Evolutionary conservation across 441 rosid genomes (phyloP).

Genomic region (Pelargonium exstipulatum): DNA sequence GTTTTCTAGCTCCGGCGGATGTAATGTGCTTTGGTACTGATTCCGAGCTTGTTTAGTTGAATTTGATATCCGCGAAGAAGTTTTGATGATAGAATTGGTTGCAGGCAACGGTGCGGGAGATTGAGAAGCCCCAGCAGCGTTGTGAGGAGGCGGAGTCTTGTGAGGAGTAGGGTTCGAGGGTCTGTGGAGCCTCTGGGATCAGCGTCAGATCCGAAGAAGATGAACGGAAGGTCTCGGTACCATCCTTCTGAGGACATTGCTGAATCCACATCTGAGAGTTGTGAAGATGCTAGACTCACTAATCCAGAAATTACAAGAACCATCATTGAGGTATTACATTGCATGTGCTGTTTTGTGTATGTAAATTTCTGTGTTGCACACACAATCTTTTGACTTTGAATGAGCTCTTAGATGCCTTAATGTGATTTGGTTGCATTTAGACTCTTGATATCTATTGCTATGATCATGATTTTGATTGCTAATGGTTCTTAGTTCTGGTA

Average conservation of each 20-base stretch:
- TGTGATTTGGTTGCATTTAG: background rate
- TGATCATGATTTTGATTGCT: background rate
- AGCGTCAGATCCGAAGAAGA: constrained; percentile 55
- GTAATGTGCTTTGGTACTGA: constrained; percentile 41
- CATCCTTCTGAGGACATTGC: constrained; percentile 89
- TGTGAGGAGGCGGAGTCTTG: constrained; percentile 29
- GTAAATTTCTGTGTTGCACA: background rate
- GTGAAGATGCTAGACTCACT: constrained; percentile 50
- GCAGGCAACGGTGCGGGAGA: constrained; percentile 44
- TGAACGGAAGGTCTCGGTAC: constrained; percentile 37
- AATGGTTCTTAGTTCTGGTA: background rate
- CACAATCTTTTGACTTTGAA: too few relatives aligned
- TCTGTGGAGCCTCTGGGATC: constrained; percentile 54
- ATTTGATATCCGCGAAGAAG: background rate
- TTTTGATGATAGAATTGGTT: constrained; percentile 13
- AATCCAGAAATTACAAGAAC: constrained; percentile 80
- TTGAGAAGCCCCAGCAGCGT: constrained; percentile 26
- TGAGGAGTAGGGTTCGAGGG: constrained; percentile 54
- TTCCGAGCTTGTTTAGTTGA: background rate
- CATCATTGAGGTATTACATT: constrained; percentile 73
- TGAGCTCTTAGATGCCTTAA: too few relatives aligned
- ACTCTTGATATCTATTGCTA: background rate
- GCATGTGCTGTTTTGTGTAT: constrained; percentile 2
- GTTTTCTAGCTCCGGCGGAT: constrained; percentile 35
- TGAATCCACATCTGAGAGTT: constrained; percentile 35